A percentile compares a stretch with the other conserved stretches of the same genome.
These are phyloP conservation scores for Sporopachydermia quercuum DNA, from an alignment of 805 yeast genomes.

Conservation along the genomic window DNA sequence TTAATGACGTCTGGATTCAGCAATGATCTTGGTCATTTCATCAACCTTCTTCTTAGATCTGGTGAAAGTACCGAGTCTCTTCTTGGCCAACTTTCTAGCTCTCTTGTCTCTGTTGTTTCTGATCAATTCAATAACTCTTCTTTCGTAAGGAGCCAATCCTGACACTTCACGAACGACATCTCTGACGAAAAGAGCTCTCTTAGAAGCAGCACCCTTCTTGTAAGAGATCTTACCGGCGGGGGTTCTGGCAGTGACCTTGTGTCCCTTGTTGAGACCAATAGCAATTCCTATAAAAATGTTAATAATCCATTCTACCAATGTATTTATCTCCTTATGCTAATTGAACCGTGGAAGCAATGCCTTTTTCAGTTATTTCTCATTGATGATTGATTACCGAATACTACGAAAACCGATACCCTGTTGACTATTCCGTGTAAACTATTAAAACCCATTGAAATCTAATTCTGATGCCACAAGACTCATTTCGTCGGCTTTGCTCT, in stretches of 20 bases:
- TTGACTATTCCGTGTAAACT: no score
- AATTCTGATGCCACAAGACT: no score
- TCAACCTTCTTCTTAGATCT: conserved; percentile 99
- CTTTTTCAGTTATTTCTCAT: not conserved
- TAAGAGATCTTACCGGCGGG: conserved; percentile 80
- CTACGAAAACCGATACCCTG: conserved; percentile 1
- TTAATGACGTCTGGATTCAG: conserved; percentile 93
- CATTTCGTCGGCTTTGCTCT: no score
- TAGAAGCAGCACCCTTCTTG: conserved; percentile 93
- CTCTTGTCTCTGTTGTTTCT: conserved; percentile 99
- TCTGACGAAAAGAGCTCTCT: conserved; percentile 94
- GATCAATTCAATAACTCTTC: conserved; percentile 97
- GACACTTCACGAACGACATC: conserved; percentile 91
- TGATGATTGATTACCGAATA: not conserved
- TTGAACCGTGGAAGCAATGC: no score
- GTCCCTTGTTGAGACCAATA: conserved; percentile 99
- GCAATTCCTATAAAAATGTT: conserved; percentile 58
- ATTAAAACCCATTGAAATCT: no score
- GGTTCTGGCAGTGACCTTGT: conserved; percentile 78
- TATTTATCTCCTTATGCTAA: not conserved
- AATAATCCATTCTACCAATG: conserved; percentile 15
- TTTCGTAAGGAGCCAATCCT: conserved; percentile 99
- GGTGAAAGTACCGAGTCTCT: conserved; percentile 99
- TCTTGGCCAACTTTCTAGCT: conserved; percentile 99
- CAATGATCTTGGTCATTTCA: conserved; percentile 91